These are phyloP conservation scores for Paxillus rubicundulus DNA, from an alignment of 768 basidiomycete genomes.

Conservation along the genomic window DNA sequence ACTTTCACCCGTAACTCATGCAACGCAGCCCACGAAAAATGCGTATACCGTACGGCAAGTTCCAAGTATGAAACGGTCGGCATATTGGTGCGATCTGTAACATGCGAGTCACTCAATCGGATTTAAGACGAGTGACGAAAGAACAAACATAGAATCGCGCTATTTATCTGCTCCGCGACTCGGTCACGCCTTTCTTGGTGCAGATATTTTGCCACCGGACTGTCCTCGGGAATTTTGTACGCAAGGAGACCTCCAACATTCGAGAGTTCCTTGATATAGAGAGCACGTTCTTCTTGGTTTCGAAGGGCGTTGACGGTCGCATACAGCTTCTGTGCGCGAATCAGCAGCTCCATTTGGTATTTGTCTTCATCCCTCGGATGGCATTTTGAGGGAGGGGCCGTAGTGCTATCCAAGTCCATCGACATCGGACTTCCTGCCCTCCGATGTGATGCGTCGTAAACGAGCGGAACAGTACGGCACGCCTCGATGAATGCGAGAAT, in stretches of 20 bases:
- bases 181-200: conserved; percentile 72
- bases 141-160: conserved; percentile 76
- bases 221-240: conserved; percentile 78
- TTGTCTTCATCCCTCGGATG: conserved; percentile 34
- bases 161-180: conserved; percentile 85
- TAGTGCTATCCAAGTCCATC: conserved; percentile 9
- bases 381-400: conserved; percentile 10
- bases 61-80: conserved; percentile 62
- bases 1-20: conserved; percentile 48
- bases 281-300: conserved; percentile 50
- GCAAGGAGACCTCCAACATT: conserved; percentile 78
- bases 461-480: conserved; percentile 68
- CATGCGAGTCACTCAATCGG: background rate
- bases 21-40: conserved; percentile 56
- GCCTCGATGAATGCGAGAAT: conserved; percentile 87
- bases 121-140: background rate
- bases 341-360: conserved; percentile 48
- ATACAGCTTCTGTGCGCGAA: conserved; percentile 65
- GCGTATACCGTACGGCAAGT: conserved; percentile 61
- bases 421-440: conserved; percentile 6
- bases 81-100: conserved; percentile 48
- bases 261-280: conserved; percentile 66
- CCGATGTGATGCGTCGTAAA: conserved; percentile 31
- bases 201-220: conserved; percentile 73
- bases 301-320: conserved; percentile 56